A percentile compares a stretch with the other conserved stretches of the same genome.
Evolutionary conservation across 1,139 yeast genomes (phyloP).

Genomic region (Hansenula anomala): DNA sequence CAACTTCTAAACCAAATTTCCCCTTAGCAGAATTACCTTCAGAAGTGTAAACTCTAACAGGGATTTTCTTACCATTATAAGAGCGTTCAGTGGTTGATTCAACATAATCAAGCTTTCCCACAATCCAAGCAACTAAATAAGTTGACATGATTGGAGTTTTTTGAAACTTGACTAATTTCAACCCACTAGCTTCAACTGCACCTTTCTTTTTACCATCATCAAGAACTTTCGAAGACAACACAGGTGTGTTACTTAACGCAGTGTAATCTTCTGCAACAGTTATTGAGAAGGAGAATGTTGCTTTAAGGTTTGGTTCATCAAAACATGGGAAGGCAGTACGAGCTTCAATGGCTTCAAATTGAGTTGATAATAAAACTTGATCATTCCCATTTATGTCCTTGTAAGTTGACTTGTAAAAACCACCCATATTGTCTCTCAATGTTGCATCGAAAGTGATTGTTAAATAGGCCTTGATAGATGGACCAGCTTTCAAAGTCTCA

Average conservation of each 20-base stretch:
- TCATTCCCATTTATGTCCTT: constrained; percentile 53
- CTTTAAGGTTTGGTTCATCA: constrained; percentile 76
- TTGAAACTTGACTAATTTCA: constrained; percentile 44
- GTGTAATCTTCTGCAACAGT: constrained; percentile 53
- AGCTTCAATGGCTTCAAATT: constrained; percentile 83
- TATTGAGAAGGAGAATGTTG: constrained; percentile 62
- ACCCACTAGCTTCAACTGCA: constrained; percentile 17
- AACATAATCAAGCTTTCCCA: constrained; percentile 74
- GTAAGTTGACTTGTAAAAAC: constrained; percentile 77
- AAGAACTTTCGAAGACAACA: constrained; percentile 34
- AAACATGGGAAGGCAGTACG: constrained; percentile 82
- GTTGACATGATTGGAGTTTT: constrained; percentile 78
- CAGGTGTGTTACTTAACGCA: constrained; percentile 74
- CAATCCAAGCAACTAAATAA: constrained; percentile 74
- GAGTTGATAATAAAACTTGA: constrained; percentile 71
- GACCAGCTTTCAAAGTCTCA: constrained; percentile 37
- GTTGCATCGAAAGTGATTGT: constrained; percentile 58
- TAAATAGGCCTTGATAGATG: constrained; percentile 40
- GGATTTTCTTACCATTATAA: constrained; percentile 56
- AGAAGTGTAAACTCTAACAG: constrained; percentile 78
- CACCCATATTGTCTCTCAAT: constrained; percentile 71
- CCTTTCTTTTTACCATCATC: constrained; percentile 44
- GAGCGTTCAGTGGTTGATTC: constrained; percentile 37
- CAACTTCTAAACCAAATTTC: constrained; percentile 61
- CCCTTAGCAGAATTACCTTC: constrained; percentile 68